Percentiles rank a stretch among this genome's conserved stretches.
Conservation (phyloP, 169 alveolate genomes). For the Cryptosporidium sp. region DNA sequence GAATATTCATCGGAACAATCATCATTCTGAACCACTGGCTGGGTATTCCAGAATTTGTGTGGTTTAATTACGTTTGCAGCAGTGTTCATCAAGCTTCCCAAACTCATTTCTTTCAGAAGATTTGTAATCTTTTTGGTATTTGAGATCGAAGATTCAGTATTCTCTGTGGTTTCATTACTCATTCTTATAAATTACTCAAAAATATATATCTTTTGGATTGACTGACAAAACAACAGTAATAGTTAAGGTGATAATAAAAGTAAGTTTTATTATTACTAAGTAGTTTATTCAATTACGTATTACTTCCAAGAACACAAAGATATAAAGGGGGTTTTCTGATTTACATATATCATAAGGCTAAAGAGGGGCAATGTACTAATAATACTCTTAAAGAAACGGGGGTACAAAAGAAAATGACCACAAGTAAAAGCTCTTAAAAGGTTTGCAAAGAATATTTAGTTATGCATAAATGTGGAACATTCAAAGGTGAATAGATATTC, state of each 20-base stretch:
- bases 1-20: conserved; percentile 80
- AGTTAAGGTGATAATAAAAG: background rate
- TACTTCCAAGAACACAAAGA: too few species aligned
- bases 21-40: conserved; percentile 92
- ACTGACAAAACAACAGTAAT: too few species aligned
- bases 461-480: too few species aligned
- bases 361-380: background rate
- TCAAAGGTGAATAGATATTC: background rate
- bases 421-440: too few species aligned
- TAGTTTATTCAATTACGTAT: too few species aligned
- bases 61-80: conserved; percentile 1
- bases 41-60: conserved; percentile 96
- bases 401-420: too few species aligned
- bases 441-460: too few species aligned
- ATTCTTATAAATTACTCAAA: background rate
- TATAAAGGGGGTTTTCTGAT: background rate
- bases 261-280: too few species aligned
- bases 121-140: conserved; percentile 9
- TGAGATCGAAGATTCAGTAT: background rate
- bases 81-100: conserved; percentile 3
- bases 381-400: too few species aligned
- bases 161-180: background rate
- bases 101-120: conserved; percentile 53
- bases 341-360: background rate
- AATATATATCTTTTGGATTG: background rate